Evolutionary conservation across 805 yeast genomes (phyloP).

Genomic region (Lipomyces spencermartinsiae): DNA sequence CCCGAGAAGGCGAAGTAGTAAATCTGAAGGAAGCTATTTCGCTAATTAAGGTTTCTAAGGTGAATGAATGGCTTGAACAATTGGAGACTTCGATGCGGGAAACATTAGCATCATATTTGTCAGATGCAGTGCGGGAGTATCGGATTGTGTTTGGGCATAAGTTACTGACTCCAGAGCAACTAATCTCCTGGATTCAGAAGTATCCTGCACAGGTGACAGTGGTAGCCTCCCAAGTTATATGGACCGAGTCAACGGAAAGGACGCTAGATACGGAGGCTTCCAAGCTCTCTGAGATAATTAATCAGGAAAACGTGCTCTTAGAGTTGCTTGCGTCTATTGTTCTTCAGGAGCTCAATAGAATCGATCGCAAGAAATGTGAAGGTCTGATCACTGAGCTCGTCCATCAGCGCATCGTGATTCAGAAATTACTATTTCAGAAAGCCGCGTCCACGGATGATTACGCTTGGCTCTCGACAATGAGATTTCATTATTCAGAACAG

Average conservation of each 20-base stretch:
- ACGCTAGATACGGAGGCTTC: constrained; percentile 42
- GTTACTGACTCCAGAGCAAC: constrained; percentile 22
- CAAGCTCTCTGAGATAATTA: neutral
- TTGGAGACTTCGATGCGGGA: constrained; percentile 61
- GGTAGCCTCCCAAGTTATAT: constrained; percentile 61
- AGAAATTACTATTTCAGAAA: constrained; percentile 30
- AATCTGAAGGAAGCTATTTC: constrained; percentile 53
- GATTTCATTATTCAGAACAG: constrained; percentile 50
- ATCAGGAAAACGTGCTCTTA: constrained; percentile 29
- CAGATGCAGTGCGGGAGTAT: constrained; percentile 46
- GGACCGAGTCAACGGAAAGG: constrained; percentile 51
- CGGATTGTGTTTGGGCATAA: constrained; percentile 24
- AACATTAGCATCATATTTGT: constrained; percentile 53
- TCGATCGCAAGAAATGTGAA: constrained; percentile 58
- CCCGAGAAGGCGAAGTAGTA: constrained; percentile 72
- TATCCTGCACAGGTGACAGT: constrained; percentile 64
- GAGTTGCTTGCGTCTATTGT: constrained; percentile 47
- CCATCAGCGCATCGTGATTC: constrained; percentile 59
- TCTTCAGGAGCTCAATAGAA: constrained; percentile 40
- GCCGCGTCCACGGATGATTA: constrained; percentile 41
- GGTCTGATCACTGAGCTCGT: constrained; percentile 69
- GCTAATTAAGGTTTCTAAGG: constrained; percentile 50
- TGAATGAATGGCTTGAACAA: constrained; percentile 66
- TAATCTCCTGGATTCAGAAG: constrained; percentile 48
- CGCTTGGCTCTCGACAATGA: constrained; percentile 61